These are phyloP conservation scores for Dendrobium chrysotoxum DNA, from an alignment of 106 monocot genomes.

Conservation along the genomic window DNA sequence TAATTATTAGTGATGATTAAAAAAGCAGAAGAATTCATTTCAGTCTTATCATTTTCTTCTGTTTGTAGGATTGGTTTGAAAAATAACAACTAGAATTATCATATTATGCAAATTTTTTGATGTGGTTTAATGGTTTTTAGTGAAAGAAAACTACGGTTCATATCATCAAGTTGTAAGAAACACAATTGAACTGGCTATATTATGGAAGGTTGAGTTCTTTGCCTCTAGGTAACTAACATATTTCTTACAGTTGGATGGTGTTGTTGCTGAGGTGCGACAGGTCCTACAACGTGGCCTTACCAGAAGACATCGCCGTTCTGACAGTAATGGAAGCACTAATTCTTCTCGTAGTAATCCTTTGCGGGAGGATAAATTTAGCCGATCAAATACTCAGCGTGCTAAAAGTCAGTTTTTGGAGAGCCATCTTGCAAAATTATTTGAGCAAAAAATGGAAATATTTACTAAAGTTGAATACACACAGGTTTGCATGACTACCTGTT, in stretches of 20 bases:
- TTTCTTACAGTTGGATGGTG: constrained; percentile 46
- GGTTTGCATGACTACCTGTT: constrained; percentile 18
- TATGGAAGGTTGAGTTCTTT: neutral
- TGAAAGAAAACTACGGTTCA: neutral
- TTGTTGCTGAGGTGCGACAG: constrained; percentile 66
- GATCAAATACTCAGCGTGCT: constrained; percentile 75
- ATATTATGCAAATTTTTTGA: neutral
- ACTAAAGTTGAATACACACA: constrained; percentile 96
- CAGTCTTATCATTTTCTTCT: neutral
- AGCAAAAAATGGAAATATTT: constrained; percentile 99
- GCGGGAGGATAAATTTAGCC: constrained; percentile 67
- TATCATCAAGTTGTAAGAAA: neutral
- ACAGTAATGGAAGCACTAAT: constrained; percentile 83
- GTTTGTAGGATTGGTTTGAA: neutral
- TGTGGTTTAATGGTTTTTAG: neutral
- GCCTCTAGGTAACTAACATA: constrained; percentile 1
- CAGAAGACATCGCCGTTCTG: constrained; percentile 64
- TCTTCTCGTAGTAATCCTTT: constrained; percentile 79
- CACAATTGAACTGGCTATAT: neutral
- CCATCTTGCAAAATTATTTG: constrained; percentile 95
- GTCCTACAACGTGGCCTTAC: constrained; percentile 59
- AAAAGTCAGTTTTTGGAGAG: constrained; percentile 96
- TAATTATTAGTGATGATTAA: neutral
- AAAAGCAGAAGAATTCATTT: neutral
- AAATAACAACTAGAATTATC: neutral